Conservation (phyloP, 495 filamentous ascomycete genomes). For the Lentithecium fluviatile region DNA sequence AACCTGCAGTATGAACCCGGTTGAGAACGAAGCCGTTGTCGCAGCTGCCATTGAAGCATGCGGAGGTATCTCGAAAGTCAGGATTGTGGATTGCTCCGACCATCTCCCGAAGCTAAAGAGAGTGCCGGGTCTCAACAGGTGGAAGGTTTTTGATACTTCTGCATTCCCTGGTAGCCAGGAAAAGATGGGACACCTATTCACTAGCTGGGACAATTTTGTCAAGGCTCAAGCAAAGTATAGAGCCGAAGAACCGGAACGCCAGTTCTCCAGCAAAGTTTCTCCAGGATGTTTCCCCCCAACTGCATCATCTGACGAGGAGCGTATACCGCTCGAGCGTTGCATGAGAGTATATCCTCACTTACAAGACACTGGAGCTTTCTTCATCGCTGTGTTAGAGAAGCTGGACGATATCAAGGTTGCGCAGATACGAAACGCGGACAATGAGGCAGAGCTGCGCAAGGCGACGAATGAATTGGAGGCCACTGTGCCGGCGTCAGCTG, state of each 20-base stretch:
- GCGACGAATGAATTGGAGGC: background rate
- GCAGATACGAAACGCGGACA: slow-evolving; percentile 61
- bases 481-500: background rate
- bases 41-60: slow-evolving; percentile 83
- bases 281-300: slow-evolving; percentile 79
- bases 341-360: slow-evolving; percentile 92
- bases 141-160: slow-evolving; percentile 76
- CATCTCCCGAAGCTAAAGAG: slow-evolving; percentile 75
- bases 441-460: slow-evolving; percentile 38
- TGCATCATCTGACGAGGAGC: slow-evolving; percentile 41
- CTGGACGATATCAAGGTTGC: slow-evolving; percentile 76
- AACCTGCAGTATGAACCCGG: slow-evolving; percentile 95
- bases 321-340: slow-evolving; percentile 79
- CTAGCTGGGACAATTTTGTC: slow-evolving; percentile 71
- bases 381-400: slow-evolving; percentile 94
- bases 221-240: slow-evolving; percentile 39
- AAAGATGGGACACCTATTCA: slow-evolving; percentile 71
- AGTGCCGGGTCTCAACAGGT: slow-evolving; percentile 65
- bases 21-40: slow-evolving; percentile 96
- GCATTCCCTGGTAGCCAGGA: background rate
- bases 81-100: slow-evolving; percentile 76
- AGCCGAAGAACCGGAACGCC: slow-evolving; percentile 18
- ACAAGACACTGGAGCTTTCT: slow-evolving; percentile 96
- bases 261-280: slow-evolving; percentile 48
- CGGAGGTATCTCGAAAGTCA: slow-evolving; percentile 77